A percentile compares a stretch with the other conserved stretches of the same genome.
Evolutionary conservation across 2,329 filamentous ascomycete genomes (phyloP).

Genomic region (Dactylellina parvicollis): DNA sequence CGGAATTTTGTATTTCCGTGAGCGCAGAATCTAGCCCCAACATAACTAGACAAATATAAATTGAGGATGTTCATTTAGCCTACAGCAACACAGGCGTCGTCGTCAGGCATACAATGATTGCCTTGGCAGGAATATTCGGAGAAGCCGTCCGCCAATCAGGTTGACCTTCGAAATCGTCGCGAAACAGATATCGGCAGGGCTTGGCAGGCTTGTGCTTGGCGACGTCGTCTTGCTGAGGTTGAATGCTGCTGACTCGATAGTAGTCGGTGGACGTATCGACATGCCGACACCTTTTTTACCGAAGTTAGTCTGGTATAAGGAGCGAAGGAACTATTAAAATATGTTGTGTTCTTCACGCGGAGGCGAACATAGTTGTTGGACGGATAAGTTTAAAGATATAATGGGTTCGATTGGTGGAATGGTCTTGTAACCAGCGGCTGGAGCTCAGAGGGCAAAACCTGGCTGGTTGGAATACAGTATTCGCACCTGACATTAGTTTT

Average conservation of each 20-base stretch:
- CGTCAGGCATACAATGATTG: not conserved
- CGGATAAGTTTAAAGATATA: no score
- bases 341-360: no score
- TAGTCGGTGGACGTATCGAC: not conserved
- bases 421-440: no score
- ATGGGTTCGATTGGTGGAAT: no score
- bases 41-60: slow-evolving; percentile 2
- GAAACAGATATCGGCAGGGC: not conserved
- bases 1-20: slow-evolving; percentile 44
- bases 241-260: slow-evolving; percentile 1
- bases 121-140: slow-evolving; percentile 47
- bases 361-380: not conserved
- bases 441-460: no score
- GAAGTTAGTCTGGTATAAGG: no score
- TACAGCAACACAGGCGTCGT: slow-evolving; percentile 7
- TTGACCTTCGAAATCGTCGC: not conserved
- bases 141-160: slow-evolving; percentile 17
- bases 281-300: no score
- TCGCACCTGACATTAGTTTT: no score
- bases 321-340: no score
- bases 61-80: slow-evolving; percentile 26
- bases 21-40: not conserved
- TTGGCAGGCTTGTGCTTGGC: slow-evolving; percentile 12
- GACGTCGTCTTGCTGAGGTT: not conserved
- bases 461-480: no score